Conservation (phyloP, 2,329 filamentous ascomycete genomes). For the Aspergillus sp. region DNA sequence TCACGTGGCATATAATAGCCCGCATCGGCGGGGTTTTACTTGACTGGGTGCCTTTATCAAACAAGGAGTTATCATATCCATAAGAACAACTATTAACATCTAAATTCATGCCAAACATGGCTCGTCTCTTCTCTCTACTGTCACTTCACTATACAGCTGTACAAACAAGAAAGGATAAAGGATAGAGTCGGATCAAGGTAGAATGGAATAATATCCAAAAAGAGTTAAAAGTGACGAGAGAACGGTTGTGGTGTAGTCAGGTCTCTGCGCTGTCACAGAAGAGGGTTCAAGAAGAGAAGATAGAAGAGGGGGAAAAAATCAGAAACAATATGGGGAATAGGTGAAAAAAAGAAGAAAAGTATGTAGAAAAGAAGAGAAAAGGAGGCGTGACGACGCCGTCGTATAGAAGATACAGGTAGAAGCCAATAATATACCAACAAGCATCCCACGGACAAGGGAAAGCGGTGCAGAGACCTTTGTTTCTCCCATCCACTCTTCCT, state of each 20-base stretch:
- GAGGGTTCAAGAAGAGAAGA: constrained; percentile 16
- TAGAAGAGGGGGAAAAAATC: constrained; percentile 2
- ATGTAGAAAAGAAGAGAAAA: constrained; percentile 19
- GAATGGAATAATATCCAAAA: constrained; percentile 16
- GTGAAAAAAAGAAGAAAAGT: constrained; percentile 28
- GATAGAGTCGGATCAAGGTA: constrained; percentile 12
- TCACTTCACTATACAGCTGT: constrained; percentile 25
- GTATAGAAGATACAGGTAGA: constrained; percentile 21
- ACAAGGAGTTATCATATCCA: no score
- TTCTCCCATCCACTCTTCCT: constrained; percentile 10
- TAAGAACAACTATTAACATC: neutral
- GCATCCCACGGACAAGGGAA: constrained; percentile 11
- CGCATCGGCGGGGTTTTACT: no score
- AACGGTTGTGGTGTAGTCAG: constrained; percentile 16
- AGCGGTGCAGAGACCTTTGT: constrained; percentile 7
- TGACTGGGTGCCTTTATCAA: no score
- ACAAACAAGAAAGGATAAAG: constrained; percentile 14
- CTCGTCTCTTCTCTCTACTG: constrained; percentile 15
- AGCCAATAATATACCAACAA: constrained; percentile 23
- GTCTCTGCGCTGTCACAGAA: constrained; percentile 20
- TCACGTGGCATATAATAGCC: no score
- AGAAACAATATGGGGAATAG: constrained; percentile 38
- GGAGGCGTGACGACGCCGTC: constrained; percentile 15
- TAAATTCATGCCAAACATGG: constrained; percentile 9
- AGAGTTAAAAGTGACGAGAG: constrained; percentile 12